Evolutionary conservation across 2,329 filamentous ascomycete genomes (phyloP).

Genomic region (Arthroderma sp.): DNA sequence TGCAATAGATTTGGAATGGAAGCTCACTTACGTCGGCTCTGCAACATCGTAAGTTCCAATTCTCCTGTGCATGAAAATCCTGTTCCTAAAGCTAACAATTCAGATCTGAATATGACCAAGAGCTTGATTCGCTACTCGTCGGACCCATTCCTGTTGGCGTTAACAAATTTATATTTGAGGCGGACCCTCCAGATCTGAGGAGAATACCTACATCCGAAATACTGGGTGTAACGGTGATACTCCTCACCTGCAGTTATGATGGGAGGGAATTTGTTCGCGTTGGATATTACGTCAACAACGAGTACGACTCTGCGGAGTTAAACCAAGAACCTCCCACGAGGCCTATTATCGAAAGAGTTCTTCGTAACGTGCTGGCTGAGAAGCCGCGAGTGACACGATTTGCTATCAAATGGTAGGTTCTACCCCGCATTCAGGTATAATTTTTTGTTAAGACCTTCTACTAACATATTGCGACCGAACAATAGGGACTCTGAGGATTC

Average conservation of each 20-base stretch:
- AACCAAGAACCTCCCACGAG: constrained; percentile 80
- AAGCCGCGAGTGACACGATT: constrained; percentile 97
- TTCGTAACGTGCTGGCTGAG: constrained; percentile 83
- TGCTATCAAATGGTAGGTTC: constrained; percentile 85
- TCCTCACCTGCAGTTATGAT: constrained; percentile 93
- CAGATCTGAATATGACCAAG: constrained; percentile 93
- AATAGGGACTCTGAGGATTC: constrained; percentile 92
- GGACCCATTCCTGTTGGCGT: constrained; percentile 95
- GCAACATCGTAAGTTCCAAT: constrained; percentile 67
- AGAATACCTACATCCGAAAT: constrained; percentile 92
- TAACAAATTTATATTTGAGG: constrained; percentile 98
- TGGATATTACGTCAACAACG: constrained; percentile 99
- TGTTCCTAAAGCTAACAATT: constrained; percentile 11
- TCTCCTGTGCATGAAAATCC: not conserved
- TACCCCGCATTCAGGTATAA: not conserved
- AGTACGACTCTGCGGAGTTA: constrained; percentile 87
- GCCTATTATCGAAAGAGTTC: constrained; percentile 82
- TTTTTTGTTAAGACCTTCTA: not conserved
- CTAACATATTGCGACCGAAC: constrained; percentile 13
- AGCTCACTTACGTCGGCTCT: constrained; percentile 95
- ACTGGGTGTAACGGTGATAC: constrained; percentile 89
- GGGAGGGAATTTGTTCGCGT: constrained; percentile 93
- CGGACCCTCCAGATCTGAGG: constrained; percentile 76
- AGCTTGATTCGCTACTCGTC: constrained; percentile 91
- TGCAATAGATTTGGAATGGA: constrained; percentile 84